phyloP scores from a whole-genome alignment of 441 rosid species.

The Pelargonium myrrhifolium region DNA sequence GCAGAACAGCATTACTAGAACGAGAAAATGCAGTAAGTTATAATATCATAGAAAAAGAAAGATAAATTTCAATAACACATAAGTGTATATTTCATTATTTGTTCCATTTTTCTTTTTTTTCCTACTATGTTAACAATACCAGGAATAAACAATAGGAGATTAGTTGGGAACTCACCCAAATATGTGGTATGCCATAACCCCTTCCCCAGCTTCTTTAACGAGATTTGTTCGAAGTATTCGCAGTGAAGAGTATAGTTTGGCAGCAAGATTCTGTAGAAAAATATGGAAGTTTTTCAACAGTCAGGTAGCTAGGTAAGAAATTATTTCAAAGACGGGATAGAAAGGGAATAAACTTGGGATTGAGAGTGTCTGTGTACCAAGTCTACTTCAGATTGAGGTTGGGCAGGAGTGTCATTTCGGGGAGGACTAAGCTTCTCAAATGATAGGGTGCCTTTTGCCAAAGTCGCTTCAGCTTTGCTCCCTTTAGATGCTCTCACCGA shows the following conservation, averaged over 20 bases:
- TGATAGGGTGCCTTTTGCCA: constrained; percentile 55
- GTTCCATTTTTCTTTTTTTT: background rate
- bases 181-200: constrained; percentile 87
- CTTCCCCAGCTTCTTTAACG: constrained; percentile 74
- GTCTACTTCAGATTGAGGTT: constrained; percentile 40
- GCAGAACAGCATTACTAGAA: constrained; percentile 67
- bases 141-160: constrained; percentile 2
- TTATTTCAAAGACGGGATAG: constrained; percentile 12
- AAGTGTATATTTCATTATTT: background rate
- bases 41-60: background rate
- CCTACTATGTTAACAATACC: constrained; percentile 7
- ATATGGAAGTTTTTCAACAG: constrained; percentile 13
- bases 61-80: background rate
- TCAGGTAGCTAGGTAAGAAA: constrained; percentile 12
- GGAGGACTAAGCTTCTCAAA: constrained; percentile 47
- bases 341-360: constrained; percentile 9
- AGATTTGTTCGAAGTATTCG: constrained; percentile 69
- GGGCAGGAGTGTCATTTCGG: constrained; percentile 33
- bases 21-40: constrained; percentile 10
- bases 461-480: constrained; percentile 48
- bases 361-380: constrained; percentile 37
- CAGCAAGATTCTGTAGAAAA: constrained; percentile 54
- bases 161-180: constrained; percentile 49
- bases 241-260: constrained; percentile 59
- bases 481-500: constrained; percentile 45